phyloP scores from a whole-genome alignment of 2,329 filamentous ascomycete genomes.

The Truncatella angustata region DNA sequence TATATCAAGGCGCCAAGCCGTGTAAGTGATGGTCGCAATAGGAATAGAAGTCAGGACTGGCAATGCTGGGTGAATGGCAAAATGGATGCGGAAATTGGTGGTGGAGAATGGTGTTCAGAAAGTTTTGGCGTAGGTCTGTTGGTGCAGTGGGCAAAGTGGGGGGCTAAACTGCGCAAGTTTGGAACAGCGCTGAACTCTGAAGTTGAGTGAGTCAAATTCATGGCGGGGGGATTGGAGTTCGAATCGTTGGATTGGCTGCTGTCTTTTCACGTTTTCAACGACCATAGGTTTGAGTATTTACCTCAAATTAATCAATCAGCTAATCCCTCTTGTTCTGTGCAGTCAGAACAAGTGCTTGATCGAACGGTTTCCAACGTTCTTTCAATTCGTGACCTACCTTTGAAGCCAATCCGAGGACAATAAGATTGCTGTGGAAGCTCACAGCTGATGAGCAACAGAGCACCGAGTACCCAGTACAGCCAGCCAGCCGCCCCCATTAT shows the following conservation, averaged over 20 bases:
- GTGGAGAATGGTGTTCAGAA: not conserved
- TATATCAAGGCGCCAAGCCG: not conserved
- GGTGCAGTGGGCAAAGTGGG: constrained; percentile 2
- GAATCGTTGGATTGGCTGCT: constrained; percentile 5
- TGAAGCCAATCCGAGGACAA: too few species aligned
- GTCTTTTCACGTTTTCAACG: not conserved
- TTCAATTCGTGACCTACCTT: too few species aligned
- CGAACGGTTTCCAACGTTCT: too few species aligned
- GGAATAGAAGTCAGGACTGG: not conserved
- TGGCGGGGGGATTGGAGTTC: not conserved
- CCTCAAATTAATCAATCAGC: too few species aligned
- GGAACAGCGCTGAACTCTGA: not conserved
- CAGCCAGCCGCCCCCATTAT: too few species aligned
- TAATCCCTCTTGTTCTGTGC: too few species aligned
- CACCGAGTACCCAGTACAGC: too few species aligned
- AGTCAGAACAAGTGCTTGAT: too few species aligned
- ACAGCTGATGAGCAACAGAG: too few species aligned
- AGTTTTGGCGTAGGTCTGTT: not conserved
- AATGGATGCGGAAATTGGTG: not conserved
- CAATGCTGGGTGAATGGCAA: not conserved
- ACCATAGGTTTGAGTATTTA: too few species aligned
- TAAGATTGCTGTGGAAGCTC: too few species aligned
- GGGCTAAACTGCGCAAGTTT: not conserved
- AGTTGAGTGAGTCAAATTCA: not conserved
- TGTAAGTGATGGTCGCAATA: not conserved